Percentiles rank a stretch among this genome's conserved stretches.
Evolutionary conservation across 2,329 filamentous ascomycete genomes (phyloP).

Genomic region (Fonsecaea pugnacius): DNA sequence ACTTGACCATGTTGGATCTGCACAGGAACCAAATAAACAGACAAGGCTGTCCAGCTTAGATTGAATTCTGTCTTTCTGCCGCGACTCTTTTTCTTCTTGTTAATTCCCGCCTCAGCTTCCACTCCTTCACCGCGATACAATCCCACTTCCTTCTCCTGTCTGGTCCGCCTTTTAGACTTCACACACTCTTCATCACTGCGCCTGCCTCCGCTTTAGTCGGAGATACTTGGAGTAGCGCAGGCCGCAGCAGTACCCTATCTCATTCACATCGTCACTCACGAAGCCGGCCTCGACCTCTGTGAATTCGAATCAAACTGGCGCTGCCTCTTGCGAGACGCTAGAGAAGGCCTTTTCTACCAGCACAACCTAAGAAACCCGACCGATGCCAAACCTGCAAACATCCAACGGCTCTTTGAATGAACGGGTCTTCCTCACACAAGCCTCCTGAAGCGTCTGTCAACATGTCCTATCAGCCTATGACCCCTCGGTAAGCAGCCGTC

Average conservation of each 20-base stretch:
- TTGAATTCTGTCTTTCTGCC: not conserved
- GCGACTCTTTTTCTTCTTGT: not conserved
- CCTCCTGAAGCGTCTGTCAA: not conserved
- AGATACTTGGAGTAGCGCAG: not conserved
- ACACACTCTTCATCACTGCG: not conserved
- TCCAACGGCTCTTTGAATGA: not conserved
- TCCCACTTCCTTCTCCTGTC: not conserved
- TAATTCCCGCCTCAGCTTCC: not conserved
- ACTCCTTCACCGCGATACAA: not conserved
- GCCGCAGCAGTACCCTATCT: not conserved
- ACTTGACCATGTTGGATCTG: not conserved
- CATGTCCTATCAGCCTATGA: constrained; percentile 15
- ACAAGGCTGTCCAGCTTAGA: not conserved
- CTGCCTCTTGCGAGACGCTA: not conserved
- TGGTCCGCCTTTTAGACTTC: not conserved
- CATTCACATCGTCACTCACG: not conserved
- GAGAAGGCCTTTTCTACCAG: not conserved
- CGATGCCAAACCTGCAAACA: not conserved
- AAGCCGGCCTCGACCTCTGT: not conserved
- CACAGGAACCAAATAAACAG: constrained; percentile 1
- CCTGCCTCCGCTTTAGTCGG: not conserved
- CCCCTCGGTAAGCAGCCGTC: constrained; percentile 12
- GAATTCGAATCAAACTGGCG: not conserved
- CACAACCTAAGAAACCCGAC: not conserved
- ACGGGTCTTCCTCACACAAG: not conserved